Conservation (phyloP, 441 rosid species). For the Brassica hybrid region DNA sequence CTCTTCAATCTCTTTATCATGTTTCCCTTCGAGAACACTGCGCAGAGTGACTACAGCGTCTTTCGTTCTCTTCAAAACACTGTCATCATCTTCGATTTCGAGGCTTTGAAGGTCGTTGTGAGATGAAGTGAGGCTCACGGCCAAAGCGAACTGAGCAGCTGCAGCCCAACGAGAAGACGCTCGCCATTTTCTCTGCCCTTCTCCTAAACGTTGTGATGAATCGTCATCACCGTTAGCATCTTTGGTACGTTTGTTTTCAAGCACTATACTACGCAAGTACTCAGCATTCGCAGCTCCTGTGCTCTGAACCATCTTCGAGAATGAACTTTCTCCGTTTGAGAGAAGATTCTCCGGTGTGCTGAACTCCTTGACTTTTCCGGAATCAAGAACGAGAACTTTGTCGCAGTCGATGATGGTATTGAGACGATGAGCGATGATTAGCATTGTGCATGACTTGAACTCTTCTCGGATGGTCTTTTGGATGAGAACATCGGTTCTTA, state of each 20-base stretch:
- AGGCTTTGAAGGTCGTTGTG: too few relatives aligned
- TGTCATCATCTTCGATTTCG: too few relatives aligned
- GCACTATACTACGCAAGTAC: constrained; percentile 78
- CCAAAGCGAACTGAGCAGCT: too few relatives aligned
- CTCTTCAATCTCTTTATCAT: too few relatives aligned
- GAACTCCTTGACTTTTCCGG: constrained; percentile 88
- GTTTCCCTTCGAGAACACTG: too few relatives aligned
- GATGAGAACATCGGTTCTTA: constrained; percentile 93
- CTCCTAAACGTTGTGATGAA: too few relatives aligned
- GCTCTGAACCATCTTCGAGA: constrained; percentile 95
- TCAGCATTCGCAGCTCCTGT: constrained; percentile 94
- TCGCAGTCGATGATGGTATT: constrained; percentile 93
- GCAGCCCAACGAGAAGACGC: too few relatives aligned
- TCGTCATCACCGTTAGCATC: constrained; percentile 23
- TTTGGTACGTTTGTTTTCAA: constrained; percentile 44
- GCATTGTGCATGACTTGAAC: constrained; percentile 91
- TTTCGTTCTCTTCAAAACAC: too few relatives aligned
- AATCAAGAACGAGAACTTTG: constrained; percentile 79
- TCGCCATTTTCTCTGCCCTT: too few relatives aligned
- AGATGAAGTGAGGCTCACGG: too few relatives aligned
- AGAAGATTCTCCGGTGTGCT: constrained; percentile 76
- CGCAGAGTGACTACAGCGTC: too few relatives aligned
- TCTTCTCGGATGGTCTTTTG: constrained; percentile 96
- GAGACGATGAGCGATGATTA: constrained; percentile 90
- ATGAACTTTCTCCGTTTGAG: constrained; percentile 70